phyloP scores from a whole-genome alignment of 2,329 filamentous ascomycete genomes.

The Metarhizium humberi region DNA sequence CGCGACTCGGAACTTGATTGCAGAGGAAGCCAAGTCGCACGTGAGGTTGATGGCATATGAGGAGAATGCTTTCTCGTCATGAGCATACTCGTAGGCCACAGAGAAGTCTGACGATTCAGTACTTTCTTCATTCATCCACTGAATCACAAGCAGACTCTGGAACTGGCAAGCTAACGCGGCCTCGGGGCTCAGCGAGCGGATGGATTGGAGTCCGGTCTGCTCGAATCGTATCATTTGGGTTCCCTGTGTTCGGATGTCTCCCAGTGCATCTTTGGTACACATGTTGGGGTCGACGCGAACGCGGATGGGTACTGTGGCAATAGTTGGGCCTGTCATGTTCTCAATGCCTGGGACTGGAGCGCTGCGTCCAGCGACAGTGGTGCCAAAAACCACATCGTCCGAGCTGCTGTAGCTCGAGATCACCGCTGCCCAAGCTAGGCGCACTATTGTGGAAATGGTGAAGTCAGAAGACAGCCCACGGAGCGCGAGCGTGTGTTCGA shows the following conservation, averaged over 20 bases:
- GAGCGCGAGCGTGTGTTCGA: no score
- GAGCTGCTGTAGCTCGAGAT: no score
- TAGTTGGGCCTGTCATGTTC: slow-evolving; percentile 9
- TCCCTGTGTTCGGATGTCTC: slow-evolving; percentile 9
- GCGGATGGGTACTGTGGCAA: slow-evolving; percentile 12
- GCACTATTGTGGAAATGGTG: no score
- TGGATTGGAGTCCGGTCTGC: slow-evolving; percentile 10
- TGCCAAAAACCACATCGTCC: no score
- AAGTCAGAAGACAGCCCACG: no score
- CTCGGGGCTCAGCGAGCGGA: slow-evolving; percentile 13
- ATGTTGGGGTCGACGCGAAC: slow-evolving; percentile 4
- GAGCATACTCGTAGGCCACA: not conserved
- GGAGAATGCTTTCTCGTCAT: not conserved
- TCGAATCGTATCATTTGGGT: slow-evolving; percentile 9
- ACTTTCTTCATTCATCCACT: not conserved
- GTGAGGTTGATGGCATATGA: no score
- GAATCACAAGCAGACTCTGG: not conserved
- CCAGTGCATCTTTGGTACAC: slow-evolving; percentile 9
- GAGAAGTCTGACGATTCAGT: not conserved
- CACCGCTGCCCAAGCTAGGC: no score
- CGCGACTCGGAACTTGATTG: no score
- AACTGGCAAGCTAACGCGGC: not conserved
- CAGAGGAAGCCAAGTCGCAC: no score
- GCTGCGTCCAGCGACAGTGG: no score
- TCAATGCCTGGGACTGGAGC: no score